Evolutionary conservation across 371 early-diverging fungal species (phyloP).

Genomic region (Mucor irregularis): DNA sequence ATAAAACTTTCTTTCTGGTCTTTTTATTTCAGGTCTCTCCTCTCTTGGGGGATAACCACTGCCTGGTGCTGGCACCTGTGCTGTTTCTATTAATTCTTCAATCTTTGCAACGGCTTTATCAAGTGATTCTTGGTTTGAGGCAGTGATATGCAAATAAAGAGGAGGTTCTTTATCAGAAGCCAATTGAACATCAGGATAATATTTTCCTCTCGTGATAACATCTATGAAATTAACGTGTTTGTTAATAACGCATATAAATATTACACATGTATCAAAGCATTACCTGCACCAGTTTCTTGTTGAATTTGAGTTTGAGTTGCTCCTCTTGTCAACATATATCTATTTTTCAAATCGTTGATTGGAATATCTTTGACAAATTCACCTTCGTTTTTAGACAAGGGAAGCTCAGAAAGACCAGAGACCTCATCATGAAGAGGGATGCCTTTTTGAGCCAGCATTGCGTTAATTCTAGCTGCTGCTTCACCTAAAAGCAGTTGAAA

Average conservation of each 20-base stretch:
- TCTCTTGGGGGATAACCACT: slow-evolving; percentile 22
- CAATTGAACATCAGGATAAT: slow-evolving; percentile 70
- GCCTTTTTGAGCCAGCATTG: slow-evolving; percentile 61
- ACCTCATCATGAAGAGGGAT: slow-evolving; percentile 20
- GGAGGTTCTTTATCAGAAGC: slow-evolving; percentile 80
- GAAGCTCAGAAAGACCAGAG: slow-evolving; percentile 5
- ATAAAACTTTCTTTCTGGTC: slow-evolving; percentile 44
- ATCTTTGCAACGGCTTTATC: slow-evolving; percentile 73
- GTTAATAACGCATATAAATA: background rate
- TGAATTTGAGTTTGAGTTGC: slow-evolving; percentile 74
- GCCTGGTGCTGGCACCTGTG: slow-evolving; percentile 25
- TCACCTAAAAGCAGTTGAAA: slow-evolving; percentile 25
- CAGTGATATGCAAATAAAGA: slow-evolving; percentile 76
- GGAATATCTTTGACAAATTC: slow-evolving; percentile 66
- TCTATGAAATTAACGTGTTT: slow-evolving; percentile 33
- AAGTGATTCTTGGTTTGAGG: slow-evolving; percentile 64
- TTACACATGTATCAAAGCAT: background rate
- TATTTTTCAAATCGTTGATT: slow-evolving; percentile 82
- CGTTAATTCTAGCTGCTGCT: slow-evolving; percentile 60
- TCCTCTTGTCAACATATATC: slow-evolving; percentile 79
- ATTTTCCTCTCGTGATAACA: slow-evolving; percentile 84
- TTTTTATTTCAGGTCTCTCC: slow-evolving; percentile 13
- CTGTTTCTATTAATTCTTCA: slow-evolving; percentile 69
- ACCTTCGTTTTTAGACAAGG: slow-evolving; percentile 17
- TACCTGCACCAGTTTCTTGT: slow-evolving; percentile 74